Evolutionary conservation across 352 stramenopile species (phyloP).

Genomic region (Phytophthora hibernalis): DNA sequence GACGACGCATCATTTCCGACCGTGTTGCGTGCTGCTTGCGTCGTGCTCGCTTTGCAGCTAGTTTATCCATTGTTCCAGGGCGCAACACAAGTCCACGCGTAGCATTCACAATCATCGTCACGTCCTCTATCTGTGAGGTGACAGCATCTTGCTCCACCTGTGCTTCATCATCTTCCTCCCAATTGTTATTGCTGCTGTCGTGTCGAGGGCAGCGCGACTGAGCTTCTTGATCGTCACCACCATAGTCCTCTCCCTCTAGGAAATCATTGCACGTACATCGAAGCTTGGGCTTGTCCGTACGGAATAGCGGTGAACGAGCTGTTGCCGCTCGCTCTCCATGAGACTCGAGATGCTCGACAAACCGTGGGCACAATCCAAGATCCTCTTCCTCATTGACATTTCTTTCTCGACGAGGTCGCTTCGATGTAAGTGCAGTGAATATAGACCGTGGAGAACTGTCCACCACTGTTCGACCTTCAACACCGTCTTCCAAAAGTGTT

Average conservation of each 20-base stretch:
- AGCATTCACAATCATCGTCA: constrained; percentile 65
- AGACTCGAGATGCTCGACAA: constrained; percentile 26
- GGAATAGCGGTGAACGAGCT: constrained; percentile 20
- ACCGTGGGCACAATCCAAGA: constrained; percentile 22
- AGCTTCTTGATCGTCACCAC: neutral
- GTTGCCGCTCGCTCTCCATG: constrained; percentile 22
- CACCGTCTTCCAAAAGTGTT: constrained; percentile 25
- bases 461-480: constrained; percentile 29
- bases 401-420: constrained; percentile 16
- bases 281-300: constrained; percentile 18
- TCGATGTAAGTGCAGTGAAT: constrained; percentile 14
- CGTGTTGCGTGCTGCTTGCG: constrained; percentile 32
- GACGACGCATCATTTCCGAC: constrained; percentile 68
- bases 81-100: constrained; percentile 46
- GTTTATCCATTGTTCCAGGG: constrained; percentile 36
- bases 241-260: neutral
- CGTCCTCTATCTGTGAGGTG: constrained; percentile 22
- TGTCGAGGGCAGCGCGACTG: neutral
- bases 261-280: constrained; percentile 10
- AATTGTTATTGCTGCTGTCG: constrained; percentile 24
- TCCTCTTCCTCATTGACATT: constrained; percentile 15
- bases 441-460: constrained; percentile 21
- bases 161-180: constrained; percentile 21
- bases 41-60: constrained; percentile 24
- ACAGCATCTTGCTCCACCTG: constrained; percentile 7